Evolutionary conservation across 805 yeast genomes (phyloP).

Genomic region (Candida alai): DNA sequence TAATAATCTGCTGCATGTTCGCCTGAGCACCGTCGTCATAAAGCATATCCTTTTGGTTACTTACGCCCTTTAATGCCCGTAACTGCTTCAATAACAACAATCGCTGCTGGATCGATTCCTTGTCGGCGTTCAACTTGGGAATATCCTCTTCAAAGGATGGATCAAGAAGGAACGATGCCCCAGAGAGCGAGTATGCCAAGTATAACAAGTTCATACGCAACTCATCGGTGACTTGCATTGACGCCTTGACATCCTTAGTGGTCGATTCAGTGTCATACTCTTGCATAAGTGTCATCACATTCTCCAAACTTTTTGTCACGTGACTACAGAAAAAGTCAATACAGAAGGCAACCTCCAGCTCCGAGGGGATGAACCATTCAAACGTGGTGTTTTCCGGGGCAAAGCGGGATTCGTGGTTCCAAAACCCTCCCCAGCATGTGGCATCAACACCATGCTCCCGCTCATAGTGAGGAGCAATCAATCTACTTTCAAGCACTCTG

Average conservation of each 20-base stretch:
- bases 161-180: slow-evolving; percentile 69
- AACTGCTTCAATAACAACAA: slow-evolving; percentile 30
- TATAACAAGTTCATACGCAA: slow-evolving; percentile 53
- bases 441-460: slow-evolving; percentile 37
- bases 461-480: slow-evolving; percentile 46
- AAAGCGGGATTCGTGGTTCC: slow-evolving; percentile 52
- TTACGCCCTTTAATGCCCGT: slow-evolving; percentile 19
- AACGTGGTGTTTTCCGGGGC: slow-evolving; percentile 47
- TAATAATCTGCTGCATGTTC: slow-evolving; percentile 30
- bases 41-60: slow-evolving; percentile 19
- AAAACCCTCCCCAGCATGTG: slow-evolving; percentile 73
- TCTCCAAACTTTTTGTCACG: slow-evolving; percentile 38
- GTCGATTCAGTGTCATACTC: slow-evolving; percentile 15
- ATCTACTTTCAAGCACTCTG: slow-evolving; percentile 52
- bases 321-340: slow-evolving; percentile 52
- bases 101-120: slow-evolving; percentile 32
- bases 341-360: slow-evolving; percentile 56
- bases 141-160: slow-evolving; percentile 56
- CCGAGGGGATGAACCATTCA: slow-evolving; percentile 72
- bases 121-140: slow-evolving; percentile 31
- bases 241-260: slow-evolving; percentile 15
- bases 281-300: slow-evolving; percentile 36
- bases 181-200: slow-evolving; percentile 60
- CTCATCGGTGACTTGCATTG: slow-evolving; percentile 44
- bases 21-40: slow-evolving; percentile 27